Evolutionary conservation across 1,139 yeast species (phyloP), one percentile per base, ranked within the genome.

Genomic region (Keqinozyma sinolaborantium): DNA sequence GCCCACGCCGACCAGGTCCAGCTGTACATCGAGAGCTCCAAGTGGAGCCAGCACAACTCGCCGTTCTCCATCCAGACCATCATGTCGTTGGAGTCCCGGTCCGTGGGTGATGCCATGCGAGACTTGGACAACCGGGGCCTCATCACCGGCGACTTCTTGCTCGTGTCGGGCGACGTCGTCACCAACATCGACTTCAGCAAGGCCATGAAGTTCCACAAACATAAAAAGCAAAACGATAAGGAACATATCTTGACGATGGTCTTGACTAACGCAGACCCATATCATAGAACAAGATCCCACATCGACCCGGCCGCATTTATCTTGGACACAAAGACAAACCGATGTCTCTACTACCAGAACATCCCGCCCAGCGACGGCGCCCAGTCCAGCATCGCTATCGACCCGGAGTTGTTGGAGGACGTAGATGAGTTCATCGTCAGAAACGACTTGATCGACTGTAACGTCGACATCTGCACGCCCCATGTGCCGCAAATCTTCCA

Each of bases 101-200:
- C 95, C 13, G 95, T 90, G 4, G 98, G 98, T 42, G 98, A 92
- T 63, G 95, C 95, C 19, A 83, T 92, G 95, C 75, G 98, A 56
- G 97, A 90, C 53, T 66, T 92, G 40, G 98, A 92, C 56, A 82
- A 86, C 40, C 73, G 95, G 51, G 96, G 97, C 2, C 63, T 90
- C 38, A 86, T 92, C 34, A 77, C 85, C 3, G 87, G 94, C 10
- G 99, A 92, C 58, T 92, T 92, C 49, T 64, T 94, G 38, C 70
- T 92, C 26, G 85, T 94, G 25, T 79, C 95, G 11, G 98, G 98
- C 36, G 98, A 92, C 55, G 95, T 92, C 18, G 90, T 92, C 11
- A 84, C 96, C 32, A 92, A 92, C 51, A 73, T 94, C 38, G 94
- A 90, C 51, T 80, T 90, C 42, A 71, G 70, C 30, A 77, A 80